A percentile compares a stretch with the other conserved stretches of the same genome.
These are phyloP conservation scores for Rhizophora mangle DNA, from an alignment of 345 rosid genomes.

Conservation along the genomic window DNA sequence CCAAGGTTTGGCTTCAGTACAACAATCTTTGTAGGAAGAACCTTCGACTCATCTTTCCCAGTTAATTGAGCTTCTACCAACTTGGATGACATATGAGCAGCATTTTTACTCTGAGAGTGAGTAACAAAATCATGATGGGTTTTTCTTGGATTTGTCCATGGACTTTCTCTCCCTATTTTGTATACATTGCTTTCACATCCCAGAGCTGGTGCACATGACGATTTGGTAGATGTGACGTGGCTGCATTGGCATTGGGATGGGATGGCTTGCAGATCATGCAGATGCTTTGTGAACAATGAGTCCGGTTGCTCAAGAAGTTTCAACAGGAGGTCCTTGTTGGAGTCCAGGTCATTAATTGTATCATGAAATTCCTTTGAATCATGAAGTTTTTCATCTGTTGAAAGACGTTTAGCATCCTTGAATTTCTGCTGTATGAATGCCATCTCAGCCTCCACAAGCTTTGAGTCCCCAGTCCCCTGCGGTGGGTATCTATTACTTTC, in stretches of 20 bases:
- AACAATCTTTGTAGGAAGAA: conserved; percentile 71
- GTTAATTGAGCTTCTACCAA: conserved; percentile 40
- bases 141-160: conserved; percentile 25
- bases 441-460: conserved; percentile 63
- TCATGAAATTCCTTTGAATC: conserved; percentile 75
- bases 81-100: conserved; percentile 29
- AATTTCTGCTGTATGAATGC: conserved; percentile 68
- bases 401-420: conserved; percentile 70
- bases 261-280: conserved; percentile 54
- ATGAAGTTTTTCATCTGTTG: conserved; percentile 64
- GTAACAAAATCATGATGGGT: conserved; percentile 28
- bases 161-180: conserved; percentile 41
- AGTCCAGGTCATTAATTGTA: conserved; percentile 72
- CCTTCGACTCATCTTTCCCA: conserved; percentile 35
- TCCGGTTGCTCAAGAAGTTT: conserved; percentile 89
- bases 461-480: conserved; percentile 30
- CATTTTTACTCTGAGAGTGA: conserved; percentile 31
- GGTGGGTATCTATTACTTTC: conserved; percentile 37
- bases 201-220: conserved; percentile 31
- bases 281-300: conserved; percentile 76
- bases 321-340: conserved; percentile 70
- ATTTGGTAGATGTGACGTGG: conserved; percentile 36
- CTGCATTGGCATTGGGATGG: conserved; percentile 44
- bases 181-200: conserved; percentile 24
- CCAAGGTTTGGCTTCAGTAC: conserved; percentile 85